A percentile compares a stretch with the other conserved stretches of the same genome.
These are phyloP conservation scores for Clonostachys sp. DNA, from an alignment of 2,329 filamentous ascomycete species.

Conservation along the genomic window DNA sequence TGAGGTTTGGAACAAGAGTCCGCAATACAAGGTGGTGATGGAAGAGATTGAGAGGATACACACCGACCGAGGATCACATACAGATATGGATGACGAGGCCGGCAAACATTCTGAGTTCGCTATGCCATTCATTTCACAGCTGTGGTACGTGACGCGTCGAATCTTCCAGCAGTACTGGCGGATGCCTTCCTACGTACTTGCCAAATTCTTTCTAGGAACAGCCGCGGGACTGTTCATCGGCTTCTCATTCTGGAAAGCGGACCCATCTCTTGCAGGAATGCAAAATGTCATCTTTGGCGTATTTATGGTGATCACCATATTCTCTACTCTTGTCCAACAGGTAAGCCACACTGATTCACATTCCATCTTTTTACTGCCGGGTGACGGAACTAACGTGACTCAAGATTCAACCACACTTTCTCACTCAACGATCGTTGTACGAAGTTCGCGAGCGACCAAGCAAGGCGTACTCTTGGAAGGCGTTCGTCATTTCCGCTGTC, in stretches of 20 bases:
- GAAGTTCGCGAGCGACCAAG: slow-evolving; percentile 72
- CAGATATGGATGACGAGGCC: background rate
- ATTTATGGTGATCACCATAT: slow-evolving; percentile 74
- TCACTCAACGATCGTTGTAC: slow-evolving; percentile 69
- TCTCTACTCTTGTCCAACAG: slow-evolving; percentile 64
- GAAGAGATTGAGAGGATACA: slow-evolving; percentile 62
- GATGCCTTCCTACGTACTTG: slow-evolving; percentile 72
- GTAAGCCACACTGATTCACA: slow-evolving; percentile 7
- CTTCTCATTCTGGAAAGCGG: slow-evolving; percentile 60
- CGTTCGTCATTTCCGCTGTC: slow-evolving; percentile 68
- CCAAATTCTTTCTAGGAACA: slow-evolving; percentile 60
- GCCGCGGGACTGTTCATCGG: slow-evolving; percentile 67
- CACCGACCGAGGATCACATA: slow-evolving; percentile 27
- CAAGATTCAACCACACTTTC: slow-evolving; percentile 70
- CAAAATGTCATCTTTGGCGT: slow-evolving; percentile 71
- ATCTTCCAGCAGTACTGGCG: slow-evolving; percentile 76
- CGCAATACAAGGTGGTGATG: slow-evolving; percentile 45
- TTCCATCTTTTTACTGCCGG: too few species aligned
- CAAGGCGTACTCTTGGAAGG: slow-evolving; percentile 72
- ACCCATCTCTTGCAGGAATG: slow-evolving; percentile 60
- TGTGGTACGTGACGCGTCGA: slow-evolving; percentile 59
- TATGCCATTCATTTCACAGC: slow-evolving; percentile 64
- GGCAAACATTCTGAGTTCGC: slow-evolving; percentile 61
- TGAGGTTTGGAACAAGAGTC: slow-evolving; percentile 54
- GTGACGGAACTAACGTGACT: too few species aligned